These are phyloP conservation scores for Zygotorulaspora sp. DNA, from an alignment of 805 yeast genomes.

Conservation along the genomic window DNA sequence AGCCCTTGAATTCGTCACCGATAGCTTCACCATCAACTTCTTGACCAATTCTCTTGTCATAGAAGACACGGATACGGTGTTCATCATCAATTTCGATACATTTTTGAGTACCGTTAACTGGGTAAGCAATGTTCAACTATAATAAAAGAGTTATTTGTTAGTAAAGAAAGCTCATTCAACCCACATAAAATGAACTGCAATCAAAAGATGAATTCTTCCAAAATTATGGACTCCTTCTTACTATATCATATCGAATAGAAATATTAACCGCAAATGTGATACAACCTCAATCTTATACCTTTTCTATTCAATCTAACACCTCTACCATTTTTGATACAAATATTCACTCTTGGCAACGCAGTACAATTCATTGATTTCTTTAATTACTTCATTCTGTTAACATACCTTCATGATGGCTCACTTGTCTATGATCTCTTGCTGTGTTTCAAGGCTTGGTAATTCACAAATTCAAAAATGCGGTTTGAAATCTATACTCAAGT, in stretches of 20 bases:
- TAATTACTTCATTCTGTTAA: constrained; percentile 5
- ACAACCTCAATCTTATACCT: too few relatives aligned
- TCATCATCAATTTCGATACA: constrained; percentile 97
- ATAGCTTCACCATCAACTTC: constrained; percentile 98
- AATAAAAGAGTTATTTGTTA: constrained; percentile 18
- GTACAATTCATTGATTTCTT: not conserved
- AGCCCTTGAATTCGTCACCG: constrained; percentile 99
- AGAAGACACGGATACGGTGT: constrained; percentile 96
- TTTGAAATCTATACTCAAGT: constrained; percentile 8
- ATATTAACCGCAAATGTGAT: too few relatives aligned
- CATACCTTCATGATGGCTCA: constrained; percentile 42
- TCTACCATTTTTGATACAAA: too few relatives aligned
- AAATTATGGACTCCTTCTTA: too few relatives aligned
- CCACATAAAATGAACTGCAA: not conserved
- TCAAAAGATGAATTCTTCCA: too few relatives aligned
- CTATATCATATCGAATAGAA: too few relatives aligned
- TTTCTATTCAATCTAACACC: too few relatives aligned
- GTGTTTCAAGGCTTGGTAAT: constrained; percentile 2
- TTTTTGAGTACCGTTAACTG: constrained; percentile 99
- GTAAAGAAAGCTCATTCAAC: constrained; percentile 9
- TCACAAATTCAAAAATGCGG: constrained; percentile 6
- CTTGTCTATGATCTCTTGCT: constrained; percentile 25
- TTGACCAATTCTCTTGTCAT: constrained; percentile 99
- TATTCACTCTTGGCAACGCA: too few relatives aligned
- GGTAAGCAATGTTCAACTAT: constrained; percentile 98